Conservation (phyloP, 2,329 filamentous ascomycete genomes). For the Ophiostoma novo-ulmi region DNA sequence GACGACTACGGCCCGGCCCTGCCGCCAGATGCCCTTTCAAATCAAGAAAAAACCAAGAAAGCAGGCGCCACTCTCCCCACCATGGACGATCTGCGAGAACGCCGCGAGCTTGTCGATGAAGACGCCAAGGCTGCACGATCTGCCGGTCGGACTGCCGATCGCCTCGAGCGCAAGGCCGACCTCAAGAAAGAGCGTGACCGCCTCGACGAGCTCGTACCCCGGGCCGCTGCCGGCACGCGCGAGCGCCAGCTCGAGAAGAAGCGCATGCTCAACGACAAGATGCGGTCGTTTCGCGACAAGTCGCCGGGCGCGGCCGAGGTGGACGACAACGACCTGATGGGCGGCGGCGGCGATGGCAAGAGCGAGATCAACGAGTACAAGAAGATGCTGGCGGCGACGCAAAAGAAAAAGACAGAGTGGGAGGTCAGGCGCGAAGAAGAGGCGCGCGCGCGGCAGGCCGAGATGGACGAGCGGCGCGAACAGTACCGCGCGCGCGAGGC, state of each 20-base stretch:
- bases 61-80: constrained; percentile 62
- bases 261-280: constrained; percentile 63
- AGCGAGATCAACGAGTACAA: constrained; percentile 44
- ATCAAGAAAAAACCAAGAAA: constrained; percentile 28
- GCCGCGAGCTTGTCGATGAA: constrained; percentile 46
- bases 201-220: constrained; percentile 77
- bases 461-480: constrained; percentile 18
- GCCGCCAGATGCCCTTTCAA: constrained; percentile 38
- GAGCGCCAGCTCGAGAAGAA: constrained; percentile 87
- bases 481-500: constrained; percentile 22
- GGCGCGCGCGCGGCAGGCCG: constrained; percentile 18
- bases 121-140: constrained; percentile 38
- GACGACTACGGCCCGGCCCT: constrained; percentile 19
- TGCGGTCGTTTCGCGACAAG: constrained; percentile 66
- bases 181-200: constrained; percentile 62
- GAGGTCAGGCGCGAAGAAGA: constrained; percentile 24
- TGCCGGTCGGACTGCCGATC: constrained; percentile 43
- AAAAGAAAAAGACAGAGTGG: constrained; percentile 62
- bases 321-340: constrained; percentile 72
- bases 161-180: constrained; percentile 58
- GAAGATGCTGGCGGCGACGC: constrained; percentile 57
- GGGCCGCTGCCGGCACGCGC: constrained; percentile 74
- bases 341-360: constrained; percentile 56
- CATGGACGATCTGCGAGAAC: constrained; percentile 65
- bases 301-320: constrained; percentile 61